Conservation (phyloP, 441 rosid species). For the Gossypium trilobum region DNA sequence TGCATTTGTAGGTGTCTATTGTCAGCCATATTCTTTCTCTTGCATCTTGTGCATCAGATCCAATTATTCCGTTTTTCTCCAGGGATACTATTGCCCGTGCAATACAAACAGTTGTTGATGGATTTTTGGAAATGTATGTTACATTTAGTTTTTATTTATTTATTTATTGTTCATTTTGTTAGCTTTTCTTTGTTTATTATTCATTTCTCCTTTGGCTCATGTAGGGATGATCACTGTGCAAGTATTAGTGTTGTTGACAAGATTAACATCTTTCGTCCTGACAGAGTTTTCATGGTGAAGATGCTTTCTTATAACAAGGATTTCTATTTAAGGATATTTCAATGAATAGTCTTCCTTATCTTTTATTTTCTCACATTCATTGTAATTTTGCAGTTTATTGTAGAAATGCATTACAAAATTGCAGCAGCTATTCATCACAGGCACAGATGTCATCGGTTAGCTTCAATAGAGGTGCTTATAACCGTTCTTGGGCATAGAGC, state of each 20-base stretch:
- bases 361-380: slow-evolving; percentile 12
- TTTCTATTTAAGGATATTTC: slow-evolving; percentile 8
- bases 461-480: slow-evolving; percentile 77
- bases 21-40: slow-evolving; percentile 76
- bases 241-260: slow-evolving; percentile 56
- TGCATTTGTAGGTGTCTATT: slow-evolving; percentile 65
- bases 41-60: slow-evolving; percentile 58
- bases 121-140: slow-evolving; percentile 73
- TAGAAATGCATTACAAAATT: slow-evolving; percentile 79
- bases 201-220: slow-evolving; percentile 8
- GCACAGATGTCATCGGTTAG: slow-evolving; percentile 73
- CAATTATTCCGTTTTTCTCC: slow-evolving; percentile 64
- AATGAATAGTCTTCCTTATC: neutral
- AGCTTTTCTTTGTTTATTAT: slow-evolving; percentile 9
- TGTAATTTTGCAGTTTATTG: slow-evolving; percentile 53
- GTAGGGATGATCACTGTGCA: slow-evolving; percentile 47
- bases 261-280: slow-evolving; percentile 86
- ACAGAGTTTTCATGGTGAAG: slow-evolving; percentile 90
- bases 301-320: slow-evolving; percentile 20
- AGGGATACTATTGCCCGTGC: slow-evolving; percentile 52
- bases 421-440: slow-evolving; percentile 73
- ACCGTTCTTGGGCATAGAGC: slow-evolving; percentile 69
- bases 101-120: slow-evolving; percentile 81
- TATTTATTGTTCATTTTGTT: slow-evolving; percentile 11
- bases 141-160: slow-evolving; percentile 14